A percentile compares a stretch with the other conserved stretches of the same genome.
Evolutionary conservation across 73 alveolate species (phyloP).

Genomic region (Halteria grandinella): DNA sequence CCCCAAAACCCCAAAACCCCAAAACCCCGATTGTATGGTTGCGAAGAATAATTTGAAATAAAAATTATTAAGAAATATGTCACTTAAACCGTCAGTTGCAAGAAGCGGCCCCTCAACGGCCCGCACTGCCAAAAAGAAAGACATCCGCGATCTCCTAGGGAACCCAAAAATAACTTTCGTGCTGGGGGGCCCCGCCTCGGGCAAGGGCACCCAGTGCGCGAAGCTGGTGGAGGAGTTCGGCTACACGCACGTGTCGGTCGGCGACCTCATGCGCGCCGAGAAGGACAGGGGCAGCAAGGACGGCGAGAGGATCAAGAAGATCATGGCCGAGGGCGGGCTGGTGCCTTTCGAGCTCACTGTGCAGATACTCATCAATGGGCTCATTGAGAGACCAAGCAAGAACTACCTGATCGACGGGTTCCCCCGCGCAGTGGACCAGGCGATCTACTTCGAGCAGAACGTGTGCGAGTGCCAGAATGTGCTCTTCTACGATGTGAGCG

Average conservation of each 20-base stretch:
- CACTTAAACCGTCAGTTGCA: too few species aligned
- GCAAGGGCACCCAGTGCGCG: conserved; percentile 64
- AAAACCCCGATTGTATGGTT: too few species aligned
- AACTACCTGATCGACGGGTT: conserved; percentile 57
- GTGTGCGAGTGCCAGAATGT: conserved; percentile 69
- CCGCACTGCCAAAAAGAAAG: background rate
- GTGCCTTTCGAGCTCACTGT: conserved; percentile 41
- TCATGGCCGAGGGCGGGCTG: conserved; percentile 33
- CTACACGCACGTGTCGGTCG: conserved; percentile 55
- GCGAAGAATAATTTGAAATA: too few species aligned
- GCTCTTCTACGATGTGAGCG: conserved; percentile 87
- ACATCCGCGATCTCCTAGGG: conserved; percentile 43
- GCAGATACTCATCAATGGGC: conserved; percentile 25
- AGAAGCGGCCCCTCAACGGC: too few species aligned
- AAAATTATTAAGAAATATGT: too few species aligned
- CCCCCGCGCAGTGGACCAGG: conserved; percentile 48
- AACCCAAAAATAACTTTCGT: conserved; percentile 60
- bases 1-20: too few species aligned
- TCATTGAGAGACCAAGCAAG: conserved; percentile 48
- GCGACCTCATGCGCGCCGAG: conserved; percentile 60
- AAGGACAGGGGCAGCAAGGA: conserved; percentile 27
- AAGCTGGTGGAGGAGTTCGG: conserved; percentile 63
- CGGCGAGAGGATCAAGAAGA: conserved; percentile 56
- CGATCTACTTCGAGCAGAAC: conserved; percentile 36
- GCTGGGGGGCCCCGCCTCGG: conserved; percentile 65